Base-by-base conservation (phyloP, 306 rosid species). In the Echinosophora koreensis region DNA sequence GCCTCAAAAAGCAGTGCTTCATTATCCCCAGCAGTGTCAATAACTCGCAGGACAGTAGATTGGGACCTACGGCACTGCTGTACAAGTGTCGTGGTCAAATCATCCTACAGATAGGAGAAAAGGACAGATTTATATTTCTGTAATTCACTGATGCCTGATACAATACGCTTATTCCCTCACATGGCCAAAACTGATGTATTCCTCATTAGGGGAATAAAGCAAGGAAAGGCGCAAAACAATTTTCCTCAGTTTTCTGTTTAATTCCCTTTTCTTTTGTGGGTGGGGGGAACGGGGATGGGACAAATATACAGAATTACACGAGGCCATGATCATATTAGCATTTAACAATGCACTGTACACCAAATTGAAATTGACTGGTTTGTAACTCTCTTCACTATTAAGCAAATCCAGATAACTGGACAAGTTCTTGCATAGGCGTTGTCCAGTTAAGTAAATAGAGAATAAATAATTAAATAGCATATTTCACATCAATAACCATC, bases 1-100 rank as follows among this genome's bases (percentile, higher is more conserved):
- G 98, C 99, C 85, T 96, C 99, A 73, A 92, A 96, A 39, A 96
- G 98, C 62, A 96, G 74, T 18, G 99, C 98, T 86, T 96, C 99
- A 9, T 89, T 91, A 64, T 96, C 98, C 37, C 90, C 99, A 11
- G 91, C 89, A 13, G 94, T 87, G 84, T 92, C 99, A 10, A 92
- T 84, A 39, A 96, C 90, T 64, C 92, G 81, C 86, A 69, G 97
- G 41, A 96, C 87, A 14, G 93, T 84, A 4, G 68, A 27, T 73
- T 86, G 99, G 6, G 94, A 87, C 66, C 46, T 94, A 27, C 90
- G 94, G 77, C 97, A 92, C 84, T 96, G 99, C 47, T 89, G 93
- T 69, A 93, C 89, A 35, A 96, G 99, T 32, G 99, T 88, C 81
- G 81, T 46, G n/a, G 97, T 88, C 89, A 96, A 82, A 81, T 96